Evolutionary conservation across 306 rosid species (phyloP).

Genomic region (Prunus mume): DNA sequence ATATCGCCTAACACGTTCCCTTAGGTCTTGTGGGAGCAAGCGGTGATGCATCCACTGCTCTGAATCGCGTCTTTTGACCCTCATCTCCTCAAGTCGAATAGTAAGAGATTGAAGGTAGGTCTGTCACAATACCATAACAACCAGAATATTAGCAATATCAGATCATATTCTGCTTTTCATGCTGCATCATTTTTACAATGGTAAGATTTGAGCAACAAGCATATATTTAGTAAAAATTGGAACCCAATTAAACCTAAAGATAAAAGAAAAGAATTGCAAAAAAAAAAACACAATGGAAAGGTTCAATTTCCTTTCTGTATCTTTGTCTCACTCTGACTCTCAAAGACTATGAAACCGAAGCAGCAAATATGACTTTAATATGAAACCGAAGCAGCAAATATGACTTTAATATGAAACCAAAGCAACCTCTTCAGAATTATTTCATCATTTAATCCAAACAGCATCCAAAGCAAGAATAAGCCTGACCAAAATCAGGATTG

Average conservation of each 20-base stretch:
- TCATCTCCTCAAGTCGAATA: conserved; percentile 97
- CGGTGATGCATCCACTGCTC: conserved; percentile 99
- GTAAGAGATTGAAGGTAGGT: conserved; percentile 98
- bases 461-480: not conserved
- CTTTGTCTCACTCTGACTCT: not conserved
- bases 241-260: not conserved
- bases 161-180: conserved; percentile 11
- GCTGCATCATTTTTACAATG: not conserved
- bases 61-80: conserved; percentile 96
- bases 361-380: not conserved
- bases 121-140: conserved; percentile 48
- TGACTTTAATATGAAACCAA: not conserved
- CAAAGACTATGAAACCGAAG: not conserved
- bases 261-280: not conserved
- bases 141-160: conserved; percentile 21
- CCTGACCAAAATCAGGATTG: not conserved
- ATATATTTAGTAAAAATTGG: not conserved
- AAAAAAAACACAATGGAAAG: not conserved
- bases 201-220: not conserved
- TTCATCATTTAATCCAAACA: not conserved
- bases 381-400: not conserved
- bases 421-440: not conserved
- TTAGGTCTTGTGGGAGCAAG: conserved; percentile 79
- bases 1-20: conserved; percentile 94
- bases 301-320: not conserved